Conservation (phyloP, 2,329 filamentous ascomycete genomes). For the Aschersonia sp. region DNA sequence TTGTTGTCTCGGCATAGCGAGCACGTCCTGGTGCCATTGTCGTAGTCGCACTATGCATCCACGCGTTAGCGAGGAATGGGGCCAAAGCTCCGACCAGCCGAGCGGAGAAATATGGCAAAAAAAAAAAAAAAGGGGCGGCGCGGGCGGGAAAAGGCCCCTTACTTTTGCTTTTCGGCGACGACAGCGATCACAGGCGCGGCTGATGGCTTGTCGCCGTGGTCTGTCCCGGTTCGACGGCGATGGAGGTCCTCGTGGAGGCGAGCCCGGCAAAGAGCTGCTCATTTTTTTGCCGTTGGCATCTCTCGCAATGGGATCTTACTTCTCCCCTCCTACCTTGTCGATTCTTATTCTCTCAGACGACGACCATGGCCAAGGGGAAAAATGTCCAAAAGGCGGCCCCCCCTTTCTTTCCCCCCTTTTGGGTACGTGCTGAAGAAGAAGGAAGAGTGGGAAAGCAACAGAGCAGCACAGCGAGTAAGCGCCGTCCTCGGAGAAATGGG, state of each 20-base stretch:
- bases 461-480: background rate
- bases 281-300: background rate
- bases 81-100: background rate
- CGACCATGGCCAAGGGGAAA: too few relatives aligned
- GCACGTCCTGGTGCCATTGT: slow-evolving; percentile 10
- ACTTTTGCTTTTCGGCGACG: slow-evolving; percentile 22
- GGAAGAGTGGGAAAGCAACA: background rate
- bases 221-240: slow-evolving; percentile 2
- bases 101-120: slow-evolving; percentile 1
- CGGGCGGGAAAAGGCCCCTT: slow-evolving; percentile 9
- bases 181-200: slow-evolving; percentile 20
- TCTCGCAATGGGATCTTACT: background rate
- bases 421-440: too few relatives aligned
- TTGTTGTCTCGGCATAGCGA: slow-evolving; percentile 18
- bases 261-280: slow-evolving; percentile 5
- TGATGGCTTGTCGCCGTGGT: slow-evolving; percentile 9
- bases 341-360: too few relatives aligned
- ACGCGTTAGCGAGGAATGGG: background rate
- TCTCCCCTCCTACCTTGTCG: background rate
- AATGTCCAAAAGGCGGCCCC: too few relatives aligned
- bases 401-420: too few relatives aligned
- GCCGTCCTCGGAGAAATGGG: background rate
- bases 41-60: slow-evolving; percentile 13
- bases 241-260: slow-evolving; percentile 6
- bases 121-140: background rate